Evolutionary conservation across 169 alveolate genomes (phyloP).

Genomic region (Plasmodium knowlesi): DNA sequence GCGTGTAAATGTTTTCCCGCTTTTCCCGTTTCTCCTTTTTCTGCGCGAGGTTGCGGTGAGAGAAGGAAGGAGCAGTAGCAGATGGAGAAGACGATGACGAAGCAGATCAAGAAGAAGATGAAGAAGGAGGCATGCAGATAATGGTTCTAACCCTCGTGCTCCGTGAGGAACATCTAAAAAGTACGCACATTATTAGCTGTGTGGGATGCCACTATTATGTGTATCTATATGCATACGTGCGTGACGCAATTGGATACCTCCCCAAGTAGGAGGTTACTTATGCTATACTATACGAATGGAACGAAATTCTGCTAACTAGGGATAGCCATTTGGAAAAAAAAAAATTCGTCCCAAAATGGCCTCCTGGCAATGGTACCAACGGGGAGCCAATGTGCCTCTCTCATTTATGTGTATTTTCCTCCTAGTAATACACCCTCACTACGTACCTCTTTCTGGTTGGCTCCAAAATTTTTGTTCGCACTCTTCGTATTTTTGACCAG

Average conservation of each 20-base stretch:
- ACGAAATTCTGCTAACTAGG: not conserved
- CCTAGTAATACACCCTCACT: not conserved
- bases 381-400: not conserved
- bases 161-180: not conserved
- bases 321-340: too few species aligned
- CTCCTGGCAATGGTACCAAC: not conserved
- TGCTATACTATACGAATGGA: not conserved
- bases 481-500: not conserved
- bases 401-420: not conserved
- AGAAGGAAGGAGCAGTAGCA: not conserved
- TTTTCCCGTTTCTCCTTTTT: slow-evolving; percentile 75
- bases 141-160: not conserved
- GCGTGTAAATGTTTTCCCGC: slow-evolving; percentile 63
- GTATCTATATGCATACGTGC: not conserved
- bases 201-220: not conserved
- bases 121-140: not conserved
- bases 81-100: too few species aligned
- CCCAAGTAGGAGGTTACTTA: not conserved
- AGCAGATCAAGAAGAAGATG: too few species aligned
- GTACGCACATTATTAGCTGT: not conserved
- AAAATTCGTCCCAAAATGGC: not conserved
- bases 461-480: slow-evolving; percentile 7
- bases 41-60: not conserved
- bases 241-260: not conserved
- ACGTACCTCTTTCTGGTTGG: slow-evolving; percentile 56